Evolutionary conservation across 176 grass and related monocot genomes (phyloP).

Genomic region (Carex pumila): DNA sequence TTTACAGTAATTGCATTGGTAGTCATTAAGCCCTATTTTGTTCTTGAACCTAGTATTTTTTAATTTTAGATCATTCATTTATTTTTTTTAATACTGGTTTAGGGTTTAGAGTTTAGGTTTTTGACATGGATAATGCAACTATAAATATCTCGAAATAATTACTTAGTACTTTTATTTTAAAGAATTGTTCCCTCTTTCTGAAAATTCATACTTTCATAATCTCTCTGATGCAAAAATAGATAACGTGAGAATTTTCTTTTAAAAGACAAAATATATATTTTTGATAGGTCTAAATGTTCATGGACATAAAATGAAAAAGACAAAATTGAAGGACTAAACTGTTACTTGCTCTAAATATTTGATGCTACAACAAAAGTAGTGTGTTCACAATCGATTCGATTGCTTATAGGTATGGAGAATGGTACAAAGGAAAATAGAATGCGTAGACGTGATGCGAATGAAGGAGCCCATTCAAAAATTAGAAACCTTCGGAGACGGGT

Average conservation of each 20-base stretch:
- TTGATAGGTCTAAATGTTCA: no score
- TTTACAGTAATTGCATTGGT: not conserved
- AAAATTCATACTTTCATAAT: not conserved
- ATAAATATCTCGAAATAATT: not conserved
- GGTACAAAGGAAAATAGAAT: conserved; percentile 68
- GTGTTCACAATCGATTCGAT: not conserved
- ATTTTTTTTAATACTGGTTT: not conserved
- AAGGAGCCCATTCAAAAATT: conserved; percentile 74
- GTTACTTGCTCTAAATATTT: not conserved
- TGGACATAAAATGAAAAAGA: not conserved
- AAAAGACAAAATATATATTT: not conserved
- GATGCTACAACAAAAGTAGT: not conserved
- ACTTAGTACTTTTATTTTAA: not conserved
- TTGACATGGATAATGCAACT: not conserved
- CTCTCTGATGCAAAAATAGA: not conserved
- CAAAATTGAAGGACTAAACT: not conserved
- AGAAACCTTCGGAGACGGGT: conserved; percentile 48
- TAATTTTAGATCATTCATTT: not conserved
- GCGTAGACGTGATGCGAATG: conserved; percentile 73
- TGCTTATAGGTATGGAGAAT: conserved; percentile 83
- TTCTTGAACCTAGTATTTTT: not conserved
- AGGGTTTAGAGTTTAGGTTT: no score
- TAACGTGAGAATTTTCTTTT: not conserved
- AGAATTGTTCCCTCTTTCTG: not conserved
- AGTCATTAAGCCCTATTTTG: not conserved